Evolutionary conservation across 148 eudicot genomes (phyloP), one percentile per base, ranked within the genome.

Genomic region (Pouteria glomerata): DNA sequence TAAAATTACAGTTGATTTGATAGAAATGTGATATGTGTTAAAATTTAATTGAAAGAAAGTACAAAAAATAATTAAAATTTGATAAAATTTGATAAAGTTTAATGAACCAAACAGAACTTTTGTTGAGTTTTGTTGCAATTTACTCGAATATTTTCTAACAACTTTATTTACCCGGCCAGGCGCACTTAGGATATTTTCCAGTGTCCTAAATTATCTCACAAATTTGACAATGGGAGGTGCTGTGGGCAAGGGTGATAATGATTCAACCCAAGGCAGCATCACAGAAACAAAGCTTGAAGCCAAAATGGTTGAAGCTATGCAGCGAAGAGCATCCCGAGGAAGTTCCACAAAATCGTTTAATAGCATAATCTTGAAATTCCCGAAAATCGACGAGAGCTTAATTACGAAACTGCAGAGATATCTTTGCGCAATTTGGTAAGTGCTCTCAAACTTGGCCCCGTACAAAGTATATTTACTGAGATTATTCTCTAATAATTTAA

Each of bases 351-450:
- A 83, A 70, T 94, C 98, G 56, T 89, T 94, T 70, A 86, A 94
- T 73, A 82, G 80, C 77, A 82, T 94, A 41, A 88, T 94, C 71
- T 84, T 94, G 55, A 91, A 91, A 63, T 91, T 94, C 61, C 98
- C 97, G 44, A 94, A 91, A 79, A 94, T 94, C 51, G 98, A 89
- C 73, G 75, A 75, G 77, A 91, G 90, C 80, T 88, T 91, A 68
- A 81, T n/a, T n/a, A n/a, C n/a, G 87, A 65, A 91, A 94, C 73
- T 91, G 95, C 90, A 85, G 80, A 82, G 82, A 82, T 55, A 88
- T 73, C 29, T 94, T 89, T 71, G 74, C 86, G 79, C 81, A 87
- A 72, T 94, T 89, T 71, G 97, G 95, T 91, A 74, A 37, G 93
- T 73, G 27, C 45, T n/a, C n/a, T 66, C 23, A 59, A 67, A 74